Evolutionary conservation across 352 stramenopile genomes (phyloP).

Genomic region (Phytophthora capsici): DNA sequence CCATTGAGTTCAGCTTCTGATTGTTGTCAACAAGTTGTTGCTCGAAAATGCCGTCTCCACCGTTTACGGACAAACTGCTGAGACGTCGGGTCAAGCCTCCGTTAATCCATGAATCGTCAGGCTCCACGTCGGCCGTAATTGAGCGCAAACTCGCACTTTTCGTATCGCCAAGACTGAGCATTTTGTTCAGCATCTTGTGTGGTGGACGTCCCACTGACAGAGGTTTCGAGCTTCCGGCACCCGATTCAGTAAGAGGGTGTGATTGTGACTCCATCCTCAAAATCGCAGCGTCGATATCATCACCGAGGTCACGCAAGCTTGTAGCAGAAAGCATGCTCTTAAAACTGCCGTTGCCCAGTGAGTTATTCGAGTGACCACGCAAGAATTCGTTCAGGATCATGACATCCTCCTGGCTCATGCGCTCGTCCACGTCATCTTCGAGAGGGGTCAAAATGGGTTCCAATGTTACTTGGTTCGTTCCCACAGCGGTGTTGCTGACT

Average conservation of each 20-base stretch:
- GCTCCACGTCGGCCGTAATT: slow-evolving; percentile 54
- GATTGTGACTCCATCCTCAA: slow-evolving; percentile 39
- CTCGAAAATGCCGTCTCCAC: slow-evolving; percentile 30
- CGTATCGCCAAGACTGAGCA: slow-evolving; percentile 66
- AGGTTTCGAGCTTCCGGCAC: slow-evolving; percentile 26
- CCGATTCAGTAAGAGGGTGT: slow-evolving; percentile 20
- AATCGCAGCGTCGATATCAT: slow-evolving; percentile 47
- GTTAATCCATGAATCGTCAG: slow-evolving; percentile 59
- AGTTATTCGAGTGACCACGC: slow-evolving; percentile 56
- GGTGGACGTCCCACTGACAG: slow-evolving; percentile 20
- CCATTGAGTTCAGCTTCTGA: slow-evolving; percentile 40
- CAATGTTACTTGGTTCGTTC: slow-evolving; percentile 30
- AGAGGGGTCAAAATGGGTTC: slow-evolving; percentile 54
- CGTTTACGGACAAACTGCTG: slow-evolving; percentile 56
- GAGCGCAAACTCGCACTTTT: slow-evolving; percentile 61
- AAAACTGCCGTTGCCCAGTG: slow-evolving; percentile 44
- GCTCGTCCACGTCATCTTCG: slow-evolving; percentile 51
- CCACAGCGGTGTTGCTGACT: slow-evolving; percentile 12
- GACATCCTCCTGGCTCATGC: slow-evolving; percentile 65
- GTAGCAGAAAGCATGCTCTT: slow-evolving; percentile 48
- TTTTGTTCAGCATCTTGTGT: slow-evolving; percentile 42
- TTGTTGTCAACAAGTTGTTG: slow-evolving; percentile 39
- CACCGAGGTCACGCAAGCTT: slow-evolving; percentile 34
- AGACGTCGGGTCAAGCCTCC: slow-evolving; percentile 52
- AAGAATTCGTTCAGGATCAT: slow-evolving; percentile 71